Evolutionary conservation across 1,284 basidiomycete species (phyloP).

Genomic region (Irpex sp.): DNA sequence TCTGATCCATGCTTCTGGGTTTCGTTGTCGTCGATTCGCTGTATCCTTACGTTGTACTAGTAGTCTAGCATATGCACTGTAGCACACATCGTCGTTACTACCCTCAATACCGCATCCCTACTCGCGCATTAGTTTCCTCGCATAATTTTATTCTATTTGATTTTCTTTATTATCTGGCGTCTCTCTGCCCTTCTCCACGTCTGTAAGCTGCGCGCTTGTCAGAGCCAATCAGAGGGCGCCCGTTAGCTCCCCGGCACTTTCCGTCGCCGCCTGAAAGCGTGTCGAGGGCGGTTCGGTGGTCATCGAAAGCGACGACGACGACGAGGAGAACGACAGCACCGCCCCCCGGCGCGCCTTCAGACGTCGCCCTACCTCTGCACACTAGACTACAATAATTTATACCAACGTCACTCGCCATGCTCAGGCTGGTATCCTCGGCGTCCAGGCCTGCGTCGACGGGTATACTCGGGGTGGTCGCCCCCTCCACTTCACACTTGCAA

Average conservation of each 20-base stretch:
- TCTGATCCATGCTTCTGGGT: neutral
- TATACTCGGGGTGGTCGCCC: conserved; percentile 55
- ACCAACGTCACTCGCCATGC: conserved; percentile 37
- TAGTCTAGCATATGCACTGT: conserved; percentile 6
- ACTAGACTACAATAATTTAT: conserved; percentile 12
- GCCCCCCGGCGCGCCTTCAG: neutral
- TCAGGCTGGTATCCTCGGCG: conserved; percentile 57
- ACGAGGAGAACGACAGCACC: conserved; percentile 7
- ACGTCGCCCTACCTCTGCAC: neutral
- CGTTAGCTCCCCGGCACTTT: conserved; percentile 17
- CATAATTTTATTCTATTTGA: conserved; percentile 2
- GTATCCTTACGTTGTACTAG: conserved; percentile 7
- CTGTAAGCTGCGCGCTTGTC: neutral
- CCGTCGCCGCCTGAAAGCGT: conserved; percentile 17
- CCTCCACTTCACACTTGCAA: conserved; percentile 37
- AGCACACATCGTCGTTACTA: conserved; percentile 1
- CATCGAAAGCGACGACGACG: conserved; percentile 28
- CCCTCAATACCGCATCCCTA: neutral
- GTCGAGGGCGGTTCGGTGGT: conserved; percentile 11
- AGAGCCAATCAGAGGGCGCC: conserved; percentile 14
- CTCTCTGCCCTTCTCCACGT: neutral
- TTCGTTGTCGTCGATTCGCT: conserved; percentile 2
- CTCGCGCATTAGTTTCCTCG: neutral
- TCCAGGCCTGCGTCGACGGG: conserved; percentile 58
- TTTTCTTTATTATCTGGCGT: neutral